phyloP scores from a whole-genome alignment of 1,139 yeast species.

The Yamadazyma aaseri region DNA sequence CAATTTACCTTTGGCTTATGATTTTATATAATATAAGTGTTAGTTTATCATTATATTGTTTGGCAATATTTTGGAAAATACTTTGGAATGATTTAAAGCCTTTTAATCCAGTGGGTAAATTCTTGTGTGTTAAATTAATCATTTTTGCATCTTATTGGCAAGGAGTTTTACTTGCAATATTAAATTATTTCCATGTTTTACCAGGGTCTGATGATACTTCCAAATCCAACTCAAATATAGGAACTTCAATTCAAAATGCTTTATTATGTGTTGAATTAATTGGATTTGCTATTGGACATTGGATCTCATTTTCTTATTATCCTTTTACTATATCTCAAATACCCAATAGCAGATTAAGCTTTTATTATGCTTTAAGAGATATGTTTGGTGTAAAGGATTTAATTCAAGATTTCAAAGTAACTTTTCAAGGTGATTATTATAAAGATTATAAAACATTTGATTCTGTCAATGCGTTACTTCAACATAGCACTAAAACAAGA shows the following conservation, averaged over 20 bases:
- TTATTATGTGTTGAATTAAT: constrained; percentile 81
- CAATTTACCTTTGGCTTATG: constrained; percentile 66
- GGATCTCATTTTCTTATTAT: constrained; percentile 76
- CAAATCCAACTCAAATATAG: constrained; percentile 39
- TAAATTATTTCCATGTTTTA: constrained; percentile 56
- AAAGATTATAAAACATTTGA: constrained; percentile 79
- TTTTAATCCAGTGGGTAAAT: constrained; percentile 88
- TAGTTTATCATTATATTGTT: constrained; percentile 74
- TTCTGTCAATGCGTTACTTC: constrained; percentile 67
- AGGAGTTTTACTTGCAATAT: constrained; percentile 65
- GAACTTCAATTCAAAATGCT: constrained; percentile 71
- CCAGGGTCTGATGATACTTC: constrained; percentile 25
- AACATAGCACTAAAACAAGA: constrained; percentile 64
- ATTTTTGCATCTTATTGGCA: constrained; percentile 99
- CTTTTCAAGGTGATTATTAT: constrained; percentile 74
- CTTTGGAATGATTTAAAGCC: constrained; percentile 72
- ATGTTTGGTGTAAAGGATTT: constrained; percentile 75
- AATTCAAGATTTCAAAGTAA: constrained; percentile 68
- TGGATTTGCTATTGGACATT: constrained; percentile 84
- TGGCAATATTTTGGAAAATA: constrained; percentile 92
- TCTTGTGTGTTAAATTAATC: constrained; percentile 85
- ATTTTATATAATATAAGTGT: constrained; percentile 78
- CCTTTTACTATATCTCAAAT: constrained; percentile 63
- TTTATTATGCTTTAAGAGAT: constrained; percentile 67
- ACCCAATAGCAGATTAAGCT: constrained; percentile 67